Conservation (phyloP, 768 basidiomycete genomes). For the Collybia mongolica region DNA sequence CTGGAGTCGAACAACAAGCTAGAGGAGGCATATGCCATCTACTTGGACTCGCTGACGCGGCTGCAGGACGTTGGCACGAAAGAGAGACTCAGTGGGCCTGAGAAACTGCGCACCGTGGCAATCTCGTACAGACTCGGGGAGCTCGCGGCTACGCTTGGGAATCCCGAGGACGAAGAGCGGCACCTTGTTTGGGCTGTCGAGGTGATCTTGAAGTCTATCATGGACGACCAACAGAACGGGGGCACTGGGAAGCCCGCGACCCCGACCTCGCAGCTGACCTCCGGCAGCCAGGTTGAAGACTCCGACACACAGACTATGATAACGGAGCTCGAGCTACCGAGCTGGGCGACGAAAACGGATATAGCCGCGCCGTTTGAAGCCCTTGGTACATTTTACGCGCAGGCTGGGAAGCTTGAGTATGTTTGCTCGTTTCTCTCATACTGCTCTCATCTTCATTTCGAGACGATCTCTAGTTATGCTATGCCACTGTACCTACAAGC, state of each 20-base stretch:
- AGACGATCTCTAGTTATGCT: slow-evolving; percentile 45
- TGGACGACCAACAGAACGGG: slow-evolving; percentile 16
- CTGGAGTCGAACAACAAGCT: slow-evolving; percentile 40
- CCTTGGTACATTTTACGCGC: slow-evolving; percentile 60
- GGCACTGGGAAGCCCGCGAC: too few species aligned
- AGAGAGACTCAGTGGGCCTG: slow-evolving; percentile 21
- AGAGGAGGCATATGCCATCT: slow-evolving; percentile 36
- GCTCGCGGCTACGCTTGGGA: slow-evolving; percentile 31
- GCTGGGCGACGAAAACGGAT: slow-evolving; percentile 59
- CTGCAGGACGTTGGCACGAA: slow-evolving; percentile 26
- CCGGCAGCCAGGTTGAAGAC: slow-evolving; percentile 7
- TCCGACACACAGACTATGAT: slow-evolving; percentile 31
- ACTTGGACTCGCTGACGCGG: slow-evolving; percentile 30
- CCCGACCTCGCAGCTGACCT: neutral
- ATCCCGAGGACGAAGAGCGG: slow-evolving; percentile 39
- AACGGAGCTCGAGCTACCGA: slow-evolving; percentile 54
- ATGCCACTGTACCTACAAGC: slow-evolving; percentile 67
- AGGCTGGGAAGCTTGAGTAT: slow-evolving; percentile 55
- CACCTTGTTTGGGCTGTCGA: slow-evolving; percentile 44
- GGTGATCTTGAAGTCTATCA: slow-evolving; percentile 35
- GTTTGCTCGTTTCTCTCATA: slow-evolving; percentile 15
- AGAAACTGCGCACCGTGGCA: slow-evolving; percentile 35
- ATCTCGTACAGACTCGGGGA: slow-evolving; percentile 45
- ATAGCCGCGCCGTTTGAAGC: slow-evolving; percentile 69
- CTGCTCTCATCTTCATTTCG: neutral